Evolutionary conservation across 331 rosid species (phyloP).

Genomic region (Malus hybrid): DNA sequence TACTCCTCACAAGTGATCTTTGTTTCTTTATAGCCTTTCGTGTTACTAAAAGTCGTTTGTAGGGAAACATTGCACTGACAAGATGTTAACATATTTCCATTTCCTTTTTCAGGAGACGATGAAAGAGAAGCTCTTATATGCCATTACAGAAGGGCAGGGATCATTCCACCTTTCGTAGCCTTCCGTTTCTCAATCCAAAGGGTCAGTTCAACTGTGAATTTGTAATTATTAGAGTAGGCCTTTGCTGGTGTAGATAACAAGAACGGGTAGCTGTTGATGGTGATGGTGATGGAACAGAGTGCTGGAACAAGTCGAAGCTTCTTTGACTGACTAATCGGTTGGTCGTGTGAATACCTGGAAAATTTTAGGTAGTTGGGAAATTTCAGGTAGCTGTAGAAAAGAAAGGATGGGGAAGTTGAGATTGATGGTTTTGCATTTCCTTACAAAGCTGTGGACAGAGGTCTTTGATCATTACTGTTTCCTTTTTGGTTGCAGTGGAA

Average conservation of each 20-base stretch:
- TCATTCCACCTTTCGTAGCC: conserved; percentile 90
- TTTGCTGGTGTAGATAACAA: conserved; percentile 37
- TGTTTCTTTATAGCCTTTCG: neutral
- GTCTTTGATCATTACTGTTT: neutral
- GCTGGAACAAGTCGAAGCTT: conserved; percentile 33
- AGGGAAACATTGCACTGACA: neutral
- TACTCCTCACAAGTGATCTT: conserved; percentile 72
- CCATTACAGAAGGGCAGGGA: conserved; percentile 94
- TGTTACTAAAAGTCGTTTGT: neutral
- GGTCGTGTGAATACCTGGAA: conserved; percentile 49
- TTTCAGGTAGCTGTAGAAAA: conserved; percentile 31
- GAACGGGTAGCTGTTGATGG: conserved; percentile 13
- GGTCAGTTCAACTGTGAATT: conserved; percentile 29
- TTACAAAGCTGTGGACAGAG: neutral
- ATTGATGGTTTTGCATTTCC: conserved; percentile 14
- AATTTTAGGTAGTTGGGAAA: conserved; percentile 27
- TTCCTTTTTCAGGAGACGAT: conserved; percentile 61
- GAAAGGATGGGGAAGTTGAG: conserved; percentile 12
- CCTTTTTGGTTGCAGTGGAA: neutral
- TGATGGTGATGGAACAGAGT: conserved; percentile 11
- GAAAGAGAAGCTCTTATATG: conserved; percentile 87
- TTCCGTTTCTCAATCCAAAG: conserved; percentile 5
- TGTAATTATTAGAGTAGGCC: conserved; percentile 65
- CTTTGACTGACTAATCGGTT: conserved; percentile 38
- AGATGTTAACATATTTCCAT: neutral